These are phyloP conservation scores for Hordeum vulgare DNA, from an alignment of 176 grass and related monocot species.

Conservation along the genomic window DNA sequence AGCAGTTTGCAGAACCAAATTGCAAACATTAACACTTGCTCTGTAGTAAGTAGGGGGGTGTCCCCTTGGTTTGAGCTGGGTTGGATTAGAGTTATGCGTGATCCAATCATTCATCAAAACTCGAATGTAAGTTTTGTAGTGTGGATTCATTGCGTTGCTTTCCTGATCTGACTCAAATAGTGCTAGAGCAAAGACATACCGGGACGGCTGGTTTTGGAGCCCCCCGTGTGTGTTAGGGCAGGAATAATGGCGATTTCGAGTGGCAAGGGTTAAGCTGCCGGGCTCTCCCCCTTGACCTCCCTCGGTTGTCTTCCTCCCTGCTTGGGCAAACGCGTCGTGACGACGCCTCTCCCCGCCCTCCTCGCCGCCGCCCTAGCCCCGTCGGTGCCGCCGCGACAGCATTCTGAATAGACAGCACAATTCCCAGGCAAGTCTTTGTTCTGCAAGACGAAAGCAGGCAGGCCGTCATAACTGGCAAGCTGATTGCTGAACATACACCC, in stretches of 20 bases:
- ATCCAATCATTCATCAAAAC: neutral
- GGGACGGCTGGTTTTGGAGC: neutral
- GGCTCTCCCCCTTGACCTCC: neutral
- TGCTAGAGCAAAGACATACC: conserved; percentile 12
- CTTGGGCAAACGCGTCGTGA: neutral
- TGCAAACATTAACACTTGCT: neutral
- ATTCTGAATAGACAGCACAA: neutral
- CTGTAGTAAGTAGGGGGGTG: neutral
- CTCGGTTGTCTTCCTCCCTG: neutral
- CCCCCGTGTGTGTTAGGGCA: neutral
- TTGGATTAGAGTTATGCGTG: neutral
- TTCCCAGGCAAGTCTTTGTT: neutral
- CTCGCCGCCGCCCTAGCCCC: neutral
- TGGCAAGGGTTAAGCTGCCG: neutral
- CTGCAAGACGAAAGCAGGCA: neutral
- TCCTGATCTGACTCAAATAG: neutral
- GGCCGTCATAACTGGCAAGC: neutral
- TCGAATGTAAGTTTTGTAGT: neutral
- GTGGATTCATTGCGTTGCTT: neutral
- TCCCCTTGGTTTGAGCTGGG: neutral
- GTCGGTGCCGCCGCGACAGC: neutral
- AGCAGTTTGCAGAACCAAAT: neutral
- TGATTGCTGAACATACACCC: neutral
- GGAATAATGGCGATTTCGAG: neutral
- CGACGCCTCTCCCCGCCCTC: neutral